Evolutionary conservation across 129 eudicot species (phyloP).

Genomic region (Dittrichia graveolens): DNA sequence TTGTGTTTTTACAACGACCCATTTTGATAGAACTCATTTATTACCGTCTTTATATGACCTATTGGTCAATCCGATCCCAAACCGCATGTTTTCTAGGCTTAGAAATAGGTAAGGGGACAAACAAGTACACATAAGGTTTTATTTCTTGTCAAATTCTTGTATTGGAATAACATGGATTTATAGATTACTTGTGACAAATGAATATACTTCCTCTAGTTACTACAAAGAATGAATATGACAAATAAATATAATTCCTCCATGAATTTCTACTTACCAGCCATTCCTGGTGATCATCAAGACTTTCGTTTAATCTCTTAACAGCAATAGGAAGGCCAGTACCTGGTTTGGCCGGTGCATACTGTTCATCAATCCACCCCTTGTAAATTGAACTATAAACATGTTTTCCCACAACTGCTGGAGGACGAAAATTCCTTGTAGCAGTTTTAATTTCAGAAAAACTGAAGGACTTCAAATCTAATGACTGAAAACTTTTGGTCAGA

Average conservation of each 20-base stretch:
- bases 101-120: too few relatives aligned
- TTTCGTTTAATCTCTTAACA: conserved; percentile 49
- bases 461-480: conserved; percentile 40
- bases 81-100: too few relatives aligned
- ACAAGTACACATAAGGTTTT: too few relatives aligned
- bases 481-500: conserved; percentile 24
- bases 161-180: too few relatives aligned
- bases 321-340: conserved; percentile 53
- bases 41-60: too few relatives aligned
- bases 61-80: too few relatives aligned
- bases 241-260: not conserved
- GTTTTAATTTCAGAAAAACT: conserved; percentile 36
- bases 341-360: conserved; percentile 45
- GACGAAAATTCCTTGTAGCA: conserved; percentile 59
- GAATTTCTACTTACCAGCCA: conserved; percentile 54
- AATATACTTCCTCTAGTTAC: not conserved
- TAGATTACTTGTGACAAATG: not conserved
- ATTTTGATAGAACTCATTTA: too few relatives aligned
- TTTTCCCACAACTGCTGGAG: conserved; percentile 50
- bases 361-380: conserved; percentile 62
- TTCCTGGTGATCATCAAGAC: conserved; percentile 49
- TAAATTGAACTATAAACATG: conserved; percentile 46
- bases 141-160: too few relatives aligned
- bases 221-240: not conserved
- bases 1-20: too few relatives aligned